Evolutionary conservation across 768 basidiomycete genomes (phyloP), one percentile per base, ranked within the genome.

Genomic region (Collybia sordida): DNA sequence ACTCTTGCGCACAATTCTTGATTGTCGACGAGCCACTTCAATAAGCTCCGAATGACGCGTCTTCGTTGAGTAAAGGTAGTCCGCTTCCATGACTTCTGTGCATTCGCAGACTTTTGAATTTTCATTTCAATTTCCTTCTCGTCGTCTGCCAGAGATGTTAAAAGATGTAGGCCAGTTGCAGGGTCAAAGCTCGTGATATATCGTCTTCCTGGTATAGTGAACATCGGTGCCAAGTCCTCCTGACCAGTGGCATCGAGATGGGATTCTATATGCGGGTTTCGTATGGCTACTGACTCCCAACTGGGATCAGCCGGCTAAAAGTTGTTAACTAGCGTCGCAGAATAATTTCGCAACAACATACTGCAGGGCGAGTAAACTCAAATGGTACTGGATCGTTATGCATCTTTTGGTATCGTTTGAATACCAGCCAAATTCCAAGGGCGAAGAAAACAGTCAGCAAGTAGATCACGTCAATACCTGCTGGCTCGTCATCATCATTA

Each of bases 181-280:
- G 96, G 96, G 66, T 98, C 96, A 59, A 83, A 98, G 63, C 87
- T 86, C 2, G 96, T 98, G 52, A 98, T 88, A 62, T 88, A 93
- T 36, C 82, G 75, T 40, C 81, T 72, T 35, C 74, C 75, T 1
- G 71, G 64, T 24, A 78, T 63, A 11, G 67, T 62, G 38, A 76
- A 61, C 1, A 74, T 62, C 3, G 86, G 83, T 31, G 79, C 69
- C 25, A 93, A 72, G 8, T 77, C 75, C 1, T 72, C 65, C 11
- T 11, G 3, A n/a, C n/a, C n/a, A n/a, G n/a, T n/a, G 53, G 81
- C 73, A 6, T 71, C 69, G 35, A 78, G 64, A 64, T 95, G 93
- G 3, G 89, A 85, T 52, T 77, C 74, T 38, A 93, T 73, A 45
- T 72, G 71, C 5, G 91, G 79, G 18, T 84, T 71, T 14, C 63